Conservation (phyloP, 1,284 basidiomycete genomes). For the Ceratobasidium sp. region DNA sequence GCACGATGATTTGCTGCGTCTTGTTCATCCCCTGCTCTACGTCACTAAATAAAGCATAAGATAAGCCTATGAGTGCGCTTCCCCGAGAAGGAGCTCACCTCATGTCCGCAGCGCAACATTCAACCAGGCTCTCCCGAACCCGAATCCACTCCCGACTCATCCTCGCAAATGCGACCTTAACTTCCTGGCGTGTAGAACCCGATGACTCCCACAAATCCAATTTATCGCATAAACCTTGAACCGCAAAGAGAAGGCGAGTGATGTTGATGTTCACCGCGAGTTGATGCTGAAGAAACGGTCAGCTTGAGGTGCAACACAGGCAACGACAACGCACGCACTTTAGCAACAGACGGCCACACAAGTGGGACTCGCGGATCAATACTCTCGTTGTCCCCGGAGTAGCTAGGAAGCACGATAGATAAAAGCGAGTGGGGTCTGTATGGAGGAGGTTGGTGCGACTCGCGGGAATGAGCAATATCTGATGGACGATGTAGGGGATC, state of each 20-base stretch:
- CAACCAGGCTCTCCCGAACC: neutral
- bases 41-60: neutral
- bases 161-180: constrained; percentile 10
- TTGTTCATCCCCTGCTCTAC: constrained; percentile 10
- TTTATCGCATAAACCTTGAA: neutral
- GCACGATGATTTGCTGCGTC: neutral
- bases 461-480: constrained; percentile 13
- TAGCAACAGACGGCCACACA: constrained; percentile 23
- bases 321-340: neutral
- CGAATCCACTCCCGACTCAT: neutral
- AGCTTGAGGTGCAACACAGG: neutral
- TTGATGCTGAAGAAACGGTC: neutral
- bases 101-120: constrained; percentile 6
- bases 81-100: neutral
- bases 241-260: constrained; percentile 13
- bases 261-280: constrained; percentile 15
- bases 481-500: neutral
- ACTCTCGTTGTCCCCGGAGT: neutral
- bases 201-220: neutral
- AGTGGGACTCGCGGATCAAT: neutral
- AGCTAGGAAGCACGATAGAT: neutral
- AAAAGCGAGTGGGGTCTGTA: neutral
- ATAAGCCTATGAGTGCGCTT: neutral
- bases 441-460: neutral
- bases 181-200: neutral